Base-by-base conservation (phyloP, 2,329 filamentous ascomycete species). In the Whalleya microplaca region DNA sequence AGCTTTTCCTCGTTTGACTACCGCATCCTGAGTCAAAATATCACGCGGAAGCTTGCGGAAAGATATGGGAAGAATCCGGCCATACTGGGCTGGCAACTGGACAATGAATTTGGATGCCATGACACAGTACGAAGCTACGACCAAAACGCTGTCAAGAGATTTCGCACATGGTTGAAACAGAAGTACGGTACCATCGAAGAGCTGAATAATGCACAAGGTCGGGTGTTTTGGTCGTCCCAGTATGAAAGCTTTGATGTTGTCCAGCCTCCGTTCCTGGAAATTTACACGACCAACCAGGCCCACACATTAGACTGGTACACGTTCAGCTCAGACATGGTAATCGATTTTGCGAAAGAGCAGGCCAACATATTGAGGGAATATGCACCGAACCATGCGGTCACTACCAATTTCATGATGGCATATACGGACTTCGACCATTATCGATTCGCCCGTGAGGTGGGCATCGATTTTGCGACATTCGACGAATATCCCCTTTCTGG, bases 81-180 rank as follows among this genome's bases (percentile, higher is more conserved):
- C 18, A 58, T 66, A 2, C 57, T 55, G 5, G 64, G 45, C 1
- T 66, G 63, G 64, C 64, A 66, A 48, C 51, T 66, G n/a, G 64
- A 66, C 52, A 66, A 66, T 37, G 64, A 66, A 37, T 61, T 66
- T 21, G 64, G 64, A 37, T 66, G 63, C 32, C 64, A 66, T 48
- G 41, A 49, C 32, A 66, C 63, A 2, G 55, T 58, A 18, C 55
- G 61, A 2, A 60, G 57, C 14, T 65, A 66, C 23, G 63, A 66
- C 40, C 55, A 54, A 18, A 57, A 61, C 23, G 64, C 64, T 20
- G 52, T 56, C 41, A 46, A 9, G 27, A 51, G 64, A 10, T 66
- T 66, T 48, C 63, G 63, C 12, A 41, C 48, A 6, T 66, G 64
- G 63, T 58, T 66, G 14, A 46, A 63, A 48, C 9, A 57, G 14